Evolutionary conservation across 177 flowering plant species (phyloP).

Genomic region (Vitis hybrid): DNA sequence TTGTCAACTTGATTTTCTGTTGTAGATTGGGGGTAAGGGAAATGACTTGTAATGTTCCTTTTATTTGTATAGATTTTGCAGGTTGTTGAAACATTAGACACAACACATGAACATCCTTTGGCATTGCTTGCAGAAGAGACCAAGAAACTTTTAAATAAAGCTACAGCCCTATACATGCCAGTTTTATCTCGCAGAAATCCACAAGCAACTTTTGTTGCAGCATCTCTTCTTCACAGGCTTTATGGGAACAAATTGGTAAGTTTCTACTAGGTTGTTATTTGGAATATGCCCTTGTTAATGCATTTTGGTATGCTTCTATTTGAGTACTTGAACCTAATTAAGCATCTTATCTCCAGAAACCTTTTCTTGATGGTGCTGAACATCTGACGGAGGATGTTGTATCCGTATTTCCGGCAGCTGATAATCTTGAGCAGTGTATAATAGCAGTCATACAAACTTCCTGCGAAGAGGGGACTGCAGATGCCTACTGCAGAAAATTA

Average conservation of each 20-base stretch:
- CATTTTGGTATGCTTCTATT: neutral
- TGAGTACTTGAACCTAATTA: conserved; percentile 14
- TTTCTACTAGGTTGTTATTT: conserved; percentile 1
- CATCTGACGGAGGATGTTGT: conserved; percentile 95
- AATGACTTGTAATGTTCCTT: conserved; percentile 3
- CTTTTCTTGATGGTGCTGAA: conserved; percentile 81
- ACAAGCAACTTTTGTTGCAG: conserved; percentile 68
- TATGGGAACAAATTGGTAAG: conserved; percentile 91
- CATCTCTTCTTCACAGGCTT: conserved; percentile 83
- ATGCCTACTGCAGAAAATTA: conserved; percentile 51
- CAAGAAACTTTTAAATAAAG: conserved; percentile 69
- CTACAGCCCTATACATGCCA: conserved; percentile 63
- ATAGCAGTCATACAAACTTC: conserved; percentile 54
- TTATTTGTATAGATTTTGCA: conserved; percentile 48
- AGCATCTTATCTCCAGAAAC: conserved; percentile 59
- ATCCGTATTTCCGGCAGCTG: conserved; percentile 91
- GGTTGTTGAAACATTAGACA: conserved; percentile 57
- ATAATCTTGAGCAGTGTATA: conserved; percentile 76
- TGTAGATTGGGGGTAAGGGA: neutral
- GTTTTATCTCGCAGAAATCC: conserved; percentile 71
- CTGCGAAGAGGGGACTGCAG: conserved; percentile 61
- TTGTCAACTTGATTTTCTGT: neutral
- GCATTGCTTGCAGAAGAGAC: conserved; percentile 83
- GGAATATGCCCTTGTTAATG: too few relatives aligned
- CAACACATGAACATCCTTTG: conserved; percentile 65